These are phyloP conservation scores for Ophryocystis elektroscirrha DNA, from an alignment of 169 alveolate species.

Conservation along the genomic window DNA sequence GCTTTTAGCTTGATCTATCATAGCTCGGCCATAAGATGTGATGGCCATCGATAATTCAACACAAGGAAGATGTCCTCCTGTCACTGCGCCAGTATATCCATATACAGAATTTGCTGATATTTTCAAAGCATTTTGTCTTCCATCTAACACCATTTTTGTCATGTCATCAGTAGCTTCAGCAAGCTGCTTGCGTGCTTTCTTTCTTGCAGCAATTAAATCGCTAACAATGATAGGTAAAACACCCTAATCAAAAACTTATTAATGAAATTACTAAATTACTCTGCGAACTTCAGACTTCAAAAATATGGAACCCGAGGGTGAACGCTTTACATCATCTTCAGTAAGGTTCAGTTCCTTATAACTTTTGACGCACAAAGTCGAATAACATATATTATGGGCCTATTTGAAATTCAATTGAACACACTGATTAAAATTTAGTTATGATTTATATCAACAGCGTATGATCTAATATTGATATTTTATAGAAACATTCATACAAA, in stretches of 20 bases:
- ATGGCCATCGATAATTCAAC: constrained; percentile 77
- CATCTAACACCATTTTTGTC: constrained; percentile 80
- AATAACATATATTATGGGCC: too few relatives aligned
- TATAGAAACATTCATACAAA: too few relatives aligned
- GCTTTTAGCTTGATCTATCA: constrained; percentile 51
- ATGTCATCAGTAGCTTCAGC: constrained; percentile 66
- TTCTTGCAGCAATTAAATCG: constrained; percentile 81
- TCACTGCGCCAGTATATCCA: constrained; percentile 96
- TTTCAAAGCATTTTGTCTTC: constrained; percentile 91
- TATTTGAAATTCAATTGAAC: too few relatives aligned
- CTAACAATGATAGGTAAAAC: constrained; percentile 84
- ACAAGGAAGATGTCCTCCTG: constrained; percentile 89
- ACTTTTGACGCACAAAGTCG: too few relatives aligned
- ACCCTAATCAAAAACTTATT: constrained; percentile 45
- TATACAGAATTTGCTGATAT: constrained; percentile 95
- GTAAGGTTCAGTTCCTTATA: too few relatives aligned
- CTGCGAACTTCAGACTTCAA: constrained; percentile 30
- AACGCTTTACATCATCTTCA: constrained; percentile 24
- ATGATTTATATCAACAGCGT: too few relatives aligned
- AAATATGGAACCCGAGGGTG: constrained; percentile 51
- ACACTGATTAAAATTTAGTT: too few relatives aligned
- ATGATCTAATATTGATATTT: too few relatives aligned
- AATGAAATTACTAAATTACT: not conserved
- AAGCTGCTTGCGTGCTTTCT: constrained; percentile 69
- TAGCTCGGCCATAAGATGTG: constrained; percentile 81